Base-by-base conservation (phyloP, 2,329 filamentous ascomycete genomes). In the Celoporthe dispersa region DNA sequence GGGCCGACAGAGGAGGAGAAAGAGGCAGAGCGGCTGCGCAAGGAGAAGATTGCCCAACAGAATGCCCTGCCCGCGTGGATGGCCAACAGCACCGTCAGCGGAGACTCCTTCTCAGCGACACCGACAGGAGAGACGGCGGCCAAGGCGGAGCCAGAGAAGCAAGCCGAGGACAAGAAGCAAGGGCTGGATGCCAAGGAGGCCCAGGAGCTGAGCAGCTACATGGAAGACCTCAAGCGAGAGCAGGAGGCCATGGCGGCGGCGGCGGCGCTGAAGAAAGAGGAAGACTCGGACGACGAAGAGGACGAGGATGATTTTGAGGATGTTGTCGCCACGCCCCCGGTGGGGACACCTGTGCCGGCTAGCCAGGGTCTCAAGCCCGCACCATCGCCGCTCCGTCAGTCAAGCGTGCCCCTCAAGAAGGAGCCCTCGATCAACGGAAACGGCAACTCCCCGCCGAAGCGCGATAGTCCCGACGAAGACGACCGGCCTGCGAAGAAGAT, bases 51-150 rank as follows among this genome's bases (percentile, higher is more conserved):
- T 72, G 88, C 89, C 1, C 83, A 85, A 74, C 89, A 92, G 76
- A 94, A 94, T 76, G 89, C 88, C 9, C 80, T 94, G 71, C 91
- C 91, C 2, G 81, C 85, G 11, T 93, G 91, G 90, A 92, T 93
- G 81, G 88, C 89, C 0, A 87, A 90, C 69, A 92, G 90, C 72
- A 93, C 91, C 1, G 86, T 93, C 63, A 89, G 85, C 5, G 88
- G 88, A 65, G 85, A 89, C 70, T 86, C 87, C n/a, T 91, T 88
- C 78, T 74, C 78, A 31, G 77, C 81, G 35, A 83, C 83, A 60
- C 76, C 78, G 39, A 76, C 76, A 8, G 73, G 73, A n/a, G 73
- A 76, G 22, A 65, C 68, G 14, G 66, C 75, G n/a, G 66, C 68
- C 4, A 79, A 82, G 70, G 82, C 84, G 37, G 81, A 83, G 1